Percentiles rank a stretch among this genome's conserved stretches.
phyloP scores from a whole-genome alignment of 208 protist genomes.

The Plasmodiophora brassicae region DNA sequence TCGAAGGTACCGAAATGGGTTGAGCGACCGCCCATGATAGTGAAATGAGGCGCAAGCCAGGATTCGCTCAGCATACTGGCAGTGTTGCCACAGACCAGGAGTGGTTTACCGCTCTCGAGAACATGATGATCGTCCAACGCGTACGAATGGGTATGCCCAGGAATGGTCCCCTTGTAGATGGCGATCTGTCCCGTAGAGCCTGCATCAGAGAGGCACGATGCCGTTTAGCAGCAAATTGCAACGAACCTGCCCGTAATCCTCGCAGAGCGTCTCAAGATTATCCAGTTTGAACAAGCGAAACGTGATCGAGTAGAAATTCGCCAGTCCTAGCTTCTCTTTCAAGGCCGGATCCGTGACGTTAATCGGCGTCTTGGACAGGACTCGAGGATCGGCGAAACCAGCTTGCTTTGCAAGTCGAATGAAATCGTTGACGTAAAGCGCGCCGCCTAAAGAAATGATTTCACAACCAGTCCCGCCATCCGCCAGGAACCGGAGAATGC shows the following conservation, averaged over 20 bases:
- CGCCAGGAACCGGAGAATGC: not conserved
- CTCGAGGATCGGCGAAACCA: not conserved
- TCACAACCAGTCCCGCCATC: not conserved
- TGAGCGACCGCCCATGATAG: not conserved
- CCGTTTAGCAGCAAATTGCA: too few relatives aligned
- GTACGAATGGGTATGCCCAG: conserved; percentile 30
- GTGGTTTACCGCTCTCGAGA: too few relatives aligned
- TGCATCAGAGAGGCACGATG: not conserved
- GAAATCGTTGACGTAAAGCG: conserved; percentile 50
- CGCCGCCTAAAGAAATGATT: conserved; percentile 29
- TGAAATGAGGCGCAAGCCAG: conserved; percentile 18
- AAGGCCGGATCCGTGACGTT: not conserved
- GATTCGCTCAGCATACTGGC: conserved; percentile 22
- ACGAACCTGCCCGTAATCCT: conserved; percentile 37
- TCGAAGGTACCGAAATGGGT: not conserved
- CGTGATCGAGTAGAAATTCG: conserved; percentile 36
- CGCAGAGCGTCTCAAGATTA: conserved; percentile 33
- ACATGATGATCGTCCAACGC: conserved; percentile 4
- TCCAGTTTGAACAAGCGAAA: conserved; percentile 34
- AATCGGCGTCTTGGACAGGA: not conserved
- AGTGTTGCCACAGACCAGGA: conserved; percentile 29
- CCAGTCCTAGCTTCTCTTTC: not conserved
- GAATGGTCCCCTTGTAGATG: conserved; percentile 39
- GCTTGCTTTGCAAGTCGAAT: not conserved
- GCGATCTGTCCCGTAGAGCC: conserved; percentile 11